These are phyloP conservation scores for Salix dunnii DNA, from an alignment of 345 rosid species.

Conservation along the genomic window DNA sequence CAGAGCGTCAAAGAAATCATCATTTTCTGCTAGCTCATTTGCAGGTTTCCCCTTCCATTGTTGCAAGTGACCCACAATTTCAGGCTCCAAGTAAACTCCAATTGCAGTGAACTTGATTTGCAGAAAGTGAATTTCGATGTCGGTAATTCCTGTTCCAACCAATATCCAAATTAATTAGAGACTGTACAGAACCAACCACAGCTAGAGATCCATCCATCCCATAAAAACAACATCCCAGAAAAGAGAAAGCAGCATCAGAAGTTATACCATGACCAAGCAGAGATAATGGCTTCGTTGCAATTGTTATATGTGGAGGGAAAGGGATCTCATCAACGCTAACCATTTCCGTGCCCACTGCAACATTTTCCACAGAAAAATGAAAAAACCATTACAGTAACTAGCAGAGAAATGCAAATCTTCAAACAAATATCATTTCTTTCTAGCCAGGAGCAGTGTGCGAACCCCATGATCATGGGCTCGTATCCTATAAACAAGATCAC, in stretches of 20 bases:
- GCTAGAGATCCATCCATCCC: too few species aligned
- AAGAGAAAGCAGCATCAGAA: too few species aligned
- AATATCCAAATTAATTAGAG: neutral
- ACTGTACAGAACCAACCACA: too few species aligned
- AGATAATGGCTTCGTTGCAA: constrained; percentile 51
- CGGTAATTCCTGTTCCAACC: constrained; percentile 63
- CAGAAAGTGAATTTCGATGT: constrained; percentile 85
- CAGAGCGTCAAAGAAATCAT: constrained; percentile 76
- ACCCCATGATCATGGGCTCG: too few species aligned
- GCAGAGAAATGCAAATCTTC: too few species aligned
- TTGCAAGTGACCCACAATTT: constrained; percentile 45
- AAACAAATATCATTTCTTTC: too few species aligned
- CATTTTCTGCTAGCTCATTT: constrained; percentile 54
- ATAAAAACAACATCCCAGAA: too few species aligned
- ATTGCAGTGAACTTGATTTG: constrained; percentile 94
- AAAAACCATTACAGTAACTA: neutral
- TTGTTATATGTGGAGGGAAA: constrained; percentile 55
- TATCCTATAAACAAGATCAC: too few species aligned
- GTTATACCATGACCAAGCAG: constrained; percentile 64
- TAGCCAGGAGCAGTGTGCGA: too few species aligned
- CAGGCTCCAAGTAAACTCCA: constrained; percentile 82
- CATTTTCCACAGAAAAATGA: neutral
- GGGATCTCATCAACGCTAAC: constrained; percentile 71
- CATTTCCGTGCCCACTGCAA: constrained; percentile 67
- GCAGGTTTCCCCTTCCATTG: constrained; percentile 78